Evolutionary conservation across 169 alveolate species (phyloP), one percentile per base, ranked within the genome.

Genomic region (Eimeria sp.): DNA sequence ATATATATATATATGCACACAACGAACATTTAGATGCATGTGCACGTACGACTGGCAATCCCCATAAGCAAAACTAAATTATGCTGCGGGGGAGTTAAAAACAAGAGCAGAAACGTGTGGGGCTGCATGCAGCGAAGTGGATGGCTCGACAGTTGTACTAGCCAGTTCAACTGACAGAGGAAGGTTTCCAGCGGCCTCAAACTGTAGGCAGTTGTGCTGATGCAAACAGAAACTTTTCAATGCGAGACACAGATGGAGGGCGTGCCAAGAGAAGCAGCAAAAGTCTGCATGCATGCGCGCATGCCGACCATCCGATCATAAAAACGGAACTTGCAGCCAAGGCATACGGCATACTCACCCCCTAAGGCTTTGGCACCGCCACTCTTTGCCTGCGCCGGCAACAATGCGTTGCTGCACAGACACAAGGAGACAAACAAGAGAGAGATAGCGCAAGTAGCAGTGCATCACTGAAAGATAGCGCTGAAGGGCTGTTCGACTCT

Each of bases 371-470:
- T 80, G 10, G 22, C 89, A 2, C 70, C 67, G 65, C 43, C 67
- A 10, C 51, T 34, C 67, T 49, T 80, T 9, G 65, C 89, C 47
- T 80, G 89, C 10, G 89, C 89, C 1, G 89, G 89, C 49, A 80
- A 43, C 63, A 80, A 20, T 30, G 89, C 61, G 65, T 80, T 80
- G 89, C 89, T 80, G 89, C 67, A 75, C 57, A 75, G 13, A 34
- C 0, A 7, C n/a, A 11, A 75, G n/a, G 22, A 45, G 45, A 18
- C 25, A 27, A n/a, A 45, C 86, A 75, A 34, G 58, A 43, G 57
- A 75, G 14, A 18, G 34, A 75, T 4, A 75, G 1, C 11, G 5
- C 63, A 54, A 54, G 63, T 16, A 11, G 11, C 63, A 54, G 63
- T 16, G 18, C 63, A 54, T 54, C 22, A 54, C 18, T 11, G 63